Percentiles rank a stretch among this genome's conserved stretches.
phyloP scores from a whole-genome alignment of 2,329 filamentous ascomycete species.

The Neopestalotiopsis rosae region DNA sequence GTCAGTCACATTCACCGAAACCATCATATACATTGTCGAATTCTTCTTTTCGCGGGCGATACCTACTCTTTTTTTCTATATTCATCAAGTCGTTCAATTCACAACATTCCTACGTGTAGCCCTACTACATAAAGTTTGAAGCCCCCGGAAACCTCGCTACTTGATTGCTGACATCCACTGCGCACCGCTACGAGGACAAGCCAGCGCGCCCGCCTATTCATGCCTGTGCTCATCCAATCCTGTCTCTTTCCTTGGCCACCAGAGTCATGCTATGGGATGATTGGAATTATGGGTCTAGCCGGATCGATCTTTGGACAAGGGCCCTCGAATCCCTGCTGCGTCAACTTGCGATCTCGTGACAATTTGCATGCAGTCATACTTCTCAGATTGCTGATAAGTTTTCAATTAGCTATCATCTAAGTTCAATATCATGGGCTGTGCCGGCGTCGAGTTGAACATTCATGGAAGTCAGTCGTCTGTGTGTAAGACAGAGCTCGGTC shows the following conservation, averaged over 20 bases:
- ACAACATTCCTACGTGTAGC: not conserved
- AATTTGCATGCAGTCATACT: not conserved
- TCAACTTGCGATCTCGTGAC: slow-evolving; percentile 12
- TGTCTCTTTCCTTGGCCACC: not conserved
- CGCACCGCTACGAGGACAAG: not conserved
- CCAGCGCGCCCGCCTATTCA: not conserved
- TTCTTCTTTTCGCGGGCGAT: not conserved
- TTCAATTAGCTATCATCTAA: too few relatives aligned
- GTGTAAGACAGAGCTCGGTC: too few relatives aligned
- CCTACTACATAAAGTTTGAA: not conserved
- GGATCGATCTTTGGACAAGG: slow-evolving; percentile 3
- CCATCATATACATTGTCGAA: not conserved
- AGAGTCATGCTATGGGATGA: not conserved
- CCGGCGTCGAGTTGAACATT: too few relatives aligned
- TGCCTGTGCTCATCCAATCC: not conserved
- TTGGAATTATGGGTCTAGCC: slow-evolving; percentile 6
- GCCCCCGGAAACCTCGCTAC: not conserved
- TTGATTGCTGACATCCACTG: not conserved
- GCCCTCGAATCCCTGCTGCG: slow-evolving; percentile 12
- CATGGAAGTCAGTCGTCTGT: too few relatives aligned
- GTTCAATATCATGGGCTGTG: too few relatives aligned
- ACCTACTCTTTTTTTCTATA: not conserved
- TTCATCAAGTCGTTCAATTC: not conserved
- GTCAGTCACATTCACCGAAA: not conserved
- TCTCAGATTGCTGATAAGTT: not conserved